Evolutionary conservation across 345 rosid species (phyloP).

Genomic region (Cochlearia excelsa): DNA sequence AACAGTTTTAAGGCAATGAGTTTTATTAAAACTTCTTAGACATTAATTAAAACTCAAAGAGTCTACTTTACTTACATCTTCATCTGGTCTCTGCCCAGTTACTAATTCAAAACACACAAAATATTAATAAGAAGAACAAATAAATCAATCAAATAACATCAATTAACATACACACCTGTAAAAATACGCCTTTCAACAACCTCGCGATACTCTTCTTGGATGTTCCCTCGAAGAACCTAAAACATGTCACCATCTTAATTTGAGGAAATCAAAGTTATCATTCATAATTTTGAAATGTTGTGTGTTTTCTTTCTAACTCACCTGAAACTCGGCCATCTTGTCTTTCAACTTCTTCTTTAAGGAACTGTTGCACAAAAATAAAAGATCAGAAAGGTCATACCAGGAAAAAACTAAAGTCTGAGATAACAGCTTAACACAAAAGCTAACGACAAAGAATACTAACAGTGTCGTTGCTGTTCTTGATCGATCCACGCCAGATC

Average conservation of each 20-base stretch:
- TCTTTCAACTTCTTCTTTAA: constrained; percentile 42
- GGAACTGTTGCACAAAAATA: constrained; percentile 50
- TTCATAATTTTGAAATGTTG: not conserved
- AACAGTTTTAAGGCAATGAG: constrained; percentile 12
- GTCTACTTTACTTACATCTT: constrained; percentile 35
- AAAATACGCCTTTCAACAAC: constrained; percentile 85
- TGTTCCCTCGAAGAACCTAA: constrained; percentile 77
- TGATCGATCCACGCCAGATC: constrained; percentile 83
- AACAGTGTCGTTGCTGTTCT: constrained; percentile 84
- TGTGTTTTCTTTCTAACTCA: constrained; percentile 25
- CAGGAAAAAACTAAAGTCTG: constrained; percentile 14
- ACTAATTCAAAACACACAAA: constrained; percentile 28
- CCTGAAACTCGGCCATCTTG: constrained; percentile 91
- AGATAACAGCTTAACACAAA: no score
- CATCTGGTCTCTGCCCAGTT: constrained; percentile 36
- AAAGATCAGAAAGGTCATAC: constrained; percentile 20
- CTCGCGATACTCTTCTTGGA: constrained; percentile 86
- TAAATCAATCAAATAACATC: not conserved
- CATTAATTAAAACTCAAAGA: not conserved
- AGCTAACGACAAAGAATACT: no score
- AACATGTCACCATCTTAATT: constrained; percentile 8
- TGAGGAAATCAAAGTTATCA: not conserved
- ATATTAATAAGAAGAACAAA: not conserved
- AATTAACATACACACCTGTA: constrained; percentile 50
- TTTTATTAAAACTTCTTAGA: constrained; percentile 10